phyloP scores from a whole-genome alignment of 164 flowering plant genomes.

The Cinnamomum micranthum region DNA sequence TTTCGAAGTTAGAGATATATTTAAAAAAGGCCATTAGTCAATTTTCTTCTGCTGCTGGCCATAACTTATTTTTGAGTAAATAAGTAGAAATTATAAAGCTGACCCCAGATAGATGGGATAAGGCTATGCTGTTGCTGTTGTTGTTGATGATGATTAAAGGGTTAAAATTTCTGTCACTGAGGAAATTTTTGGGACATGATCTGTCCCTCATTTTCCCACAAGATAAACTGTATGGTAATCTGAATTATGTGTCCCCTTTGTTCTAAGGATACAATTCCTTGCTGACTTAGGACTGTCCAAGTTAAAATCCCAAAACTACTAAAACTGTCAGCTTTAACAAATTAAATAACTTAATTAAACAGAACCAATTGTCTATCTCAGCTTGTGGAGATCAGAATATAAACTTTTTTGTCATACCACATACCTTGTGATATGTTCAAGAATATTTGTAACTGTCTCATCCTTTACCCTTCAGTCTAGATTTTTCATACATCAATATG shows the following conservation, averaged over 20 bases:
- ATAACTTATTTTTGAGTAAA: no score
- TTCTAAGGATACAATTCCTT: neutral
- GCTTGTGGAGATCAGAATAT: slow-evolving; percentile 1
- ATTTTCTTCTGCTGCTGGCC: no score
- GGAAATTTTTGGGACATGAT: neutral
- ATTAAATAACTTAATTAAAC: neutral
- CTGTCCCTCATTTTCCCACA: neutral
- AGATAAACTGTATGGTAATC: neutral
- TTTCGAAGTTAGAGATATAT: no score
- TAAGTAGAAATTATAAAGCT: no score
- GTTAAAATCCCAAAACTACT: neutral
- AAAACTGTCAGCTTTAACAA: no score
- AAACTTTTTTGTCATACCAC: neutral
- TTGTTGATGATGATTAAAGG: no score
- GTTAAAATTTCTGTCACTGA: neutral
- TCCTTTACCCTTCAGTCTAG: neutral
- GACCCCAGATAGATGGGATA: no score
- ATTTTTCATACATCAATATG: neutral
- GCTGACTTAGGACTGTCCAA: neutral
- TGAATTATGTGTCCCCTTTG: neutral
- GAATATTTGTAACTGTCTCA: no score
- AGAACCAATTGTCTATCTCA: neutral
- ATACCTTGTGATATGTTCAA: no score
- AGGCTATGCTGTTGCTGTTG: no score
- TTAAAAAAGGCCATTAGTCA: no score